Percentiles rank a stretch among this genome's conserved stretches.
Conservation (phyloP, 208 protist species). For the Trypanosoma caninum region DNA sequence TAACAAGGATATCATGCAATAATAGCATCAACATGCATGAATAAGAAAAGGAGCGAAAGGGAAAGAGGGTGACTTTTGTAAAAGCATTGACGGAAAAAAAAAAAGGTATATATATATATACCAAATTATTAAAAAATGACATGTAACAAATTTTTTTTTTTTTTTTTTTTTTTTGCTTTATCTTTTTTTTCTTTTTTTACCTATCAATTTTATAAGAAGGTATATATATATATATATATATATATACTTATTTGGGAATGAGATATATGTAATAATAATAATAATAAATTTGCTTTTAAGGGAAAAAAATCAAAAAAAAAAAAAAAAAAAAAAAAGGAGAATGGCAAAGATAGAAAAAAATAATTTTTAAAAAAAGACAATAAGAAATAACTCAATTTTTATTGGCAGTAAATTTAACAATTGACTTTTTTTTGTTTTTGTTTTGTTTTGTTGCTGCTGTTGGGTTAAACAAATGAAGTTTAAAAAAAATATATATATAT, state of each 20-base stretch:
- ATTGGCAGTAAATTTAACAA: no score
- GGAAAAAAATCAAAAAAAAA: no score
- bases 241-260: not conserved
- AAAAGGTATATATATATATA: not conserved
- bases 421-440: no score
- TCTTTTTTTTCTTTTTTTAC: slow-evolving; percentile 9
- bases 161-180: slow-evolving; percentile 1
- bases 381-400: no score
- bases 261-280: not conserved
- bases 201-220: not conserved
- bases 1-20: not conserved
- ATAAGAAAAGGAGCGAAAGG: not conserved
- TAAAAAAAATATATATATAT: no score
- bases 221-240: slow-evolving; percentile 5
- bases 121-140: no score
- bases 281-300: no score
- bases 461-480: no score
- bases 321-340: not conserved
- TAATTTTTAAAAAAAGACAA: no score
- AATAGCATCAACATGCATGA: not conserved
- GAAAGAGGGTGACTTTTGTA: no score
- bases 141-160: not conserved
- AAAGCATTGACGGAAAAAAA: no score
- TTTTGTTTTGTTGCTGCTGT: no score
- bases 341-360: not conserved